Evolutionary conservation across 2,329 filamentous ascomycete genomes (phyloP).

Genomic region (Ophiobolus disseminans): DNA sequence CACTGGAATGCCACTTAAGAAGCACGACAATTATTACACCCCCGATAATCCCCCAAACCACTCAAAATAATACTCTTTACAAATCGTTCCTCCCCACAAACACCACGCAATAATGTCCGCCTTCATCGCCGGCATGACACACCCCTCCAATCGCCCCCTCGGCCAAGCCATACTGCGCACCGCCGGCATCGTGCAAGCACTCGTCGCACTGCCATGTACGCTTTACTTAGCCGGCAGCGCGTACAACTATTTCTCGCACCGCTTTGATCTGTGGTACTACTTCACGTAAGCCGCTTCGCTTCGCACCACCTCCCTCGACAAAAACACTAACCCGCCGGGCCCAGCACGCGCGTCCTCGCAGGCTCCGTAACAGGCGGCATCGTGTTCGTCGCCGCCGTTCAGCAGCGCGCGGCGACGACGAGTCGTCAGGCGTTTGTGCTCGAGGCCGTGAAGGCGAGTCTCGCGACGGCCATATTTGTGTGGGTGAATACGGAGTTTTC

Average conservation of each 20-base stretch:
- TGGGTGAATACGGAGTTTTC: not conserved
- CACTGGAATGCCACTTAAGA: too few species aligned
- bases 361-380: not conserved
- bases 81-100: too few species aligned
- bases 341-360: not conserved
- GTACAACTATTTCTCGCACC: not conserved
- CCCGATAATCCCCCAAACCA: too few species aligned
- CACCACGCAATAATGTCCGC: too few species aligned
- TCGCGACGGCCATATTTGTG: not conserved
- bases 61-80: too few species aligned
- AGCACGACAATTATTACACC: too few species aligned
- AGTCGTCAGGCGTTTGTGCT: not conserved
- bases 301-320: too few species aligned
- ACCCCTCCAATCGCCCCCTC: too few species aligned
- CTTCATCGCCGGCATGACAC: too few species aligned
- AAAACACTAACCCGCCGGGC: too few species aligned
- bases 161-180: not conserved
- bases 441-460: not conserved
- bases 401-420: not conserved
- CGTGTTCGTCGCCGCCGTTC: not conserved
- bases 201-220: constrained; percentile 1
- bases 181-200: not conserved
- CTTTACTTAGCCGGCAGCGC: not conserved
- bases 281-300: constrained; percentile 1
- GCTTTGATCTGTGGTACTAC: not conserved